These are phyloP conservation scores for Beauveria pseudobassiana DNA, from an alignment of 2,329 filamentous ascomycete genomes.

Conservation along the genomic window DNA sequence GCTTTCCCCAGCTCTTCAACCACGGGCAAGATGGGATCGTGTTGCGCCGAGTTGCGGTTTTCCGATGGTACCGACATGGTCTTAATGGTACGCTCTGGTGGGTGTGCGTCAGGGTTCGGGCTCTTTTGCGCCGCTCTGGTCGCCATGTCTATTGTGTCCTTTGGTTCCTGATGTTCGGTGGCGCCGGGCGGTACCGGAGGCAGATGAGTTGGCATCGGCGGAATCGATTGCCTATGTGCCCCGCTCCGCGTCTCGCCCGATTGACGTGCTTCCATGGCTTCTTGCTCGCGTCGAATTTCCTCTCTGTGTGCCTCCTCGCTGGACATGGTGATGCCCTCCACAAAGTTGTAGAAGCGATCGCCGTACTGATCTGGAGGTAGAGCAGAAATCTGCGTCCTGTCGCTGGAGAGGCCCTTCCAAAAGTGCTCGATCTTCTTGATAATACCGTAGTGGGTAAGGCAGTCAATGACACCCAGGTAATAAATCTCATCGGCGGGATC, in stretches of 20 bases:
- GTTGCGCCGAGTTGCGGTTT: constrained; percentile 50
- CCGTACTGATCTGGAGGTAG: constrained; percentile 87
- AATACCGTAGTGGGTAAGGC: constrained; percentile 89
- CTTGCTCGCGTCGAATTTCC: constrained; percentile 49
- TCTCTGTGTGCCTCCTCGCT: constrained; percentile 75
- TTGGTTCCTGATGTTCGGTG: constrained; percentile 27
- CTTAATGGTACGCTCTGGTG: constrained; percentile 54
- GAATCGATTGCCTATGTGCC: constrained; percentile 26
- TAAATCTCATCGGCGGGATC: constrained; percentile 84
- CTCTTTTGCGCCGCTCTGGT: constrained; percentile 29
- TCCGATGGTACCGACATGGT: constrained; percentile 21
- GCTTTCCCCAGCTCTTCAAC: constrained; percentile 83
- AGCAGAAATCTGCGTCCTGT: constrained; percentile 83
- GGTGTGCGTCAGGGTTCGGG: constrained; percentile 34
- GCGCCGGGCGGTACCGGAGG: constrained; percentile 35
- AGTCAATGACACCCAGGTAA: constrained; percentile 97
- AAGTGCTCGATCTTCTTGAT: constrained; percentile 95
- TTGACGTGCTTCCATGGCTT: constrained; percentile 37
- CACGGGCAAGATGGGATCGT: constrained; percentile 59
- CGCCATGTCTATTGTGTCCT: constrained; percentile 34
- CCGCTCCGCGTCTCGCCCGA: constrained; percentile 32
- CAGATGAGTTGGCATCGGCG: constrained; percentile 39
- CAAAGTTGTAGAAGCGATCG: constrained; percentile 88
- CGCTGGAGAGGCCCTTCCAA: constrained; percentile 84
- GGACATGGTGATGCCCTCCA: constrained; percentile 84